Percentiles rank a stretch among this genome's conserved stretches.
phyloP scores from a whole-genome alignment of 2,329 filamentous ascomycete species.

The Apiospora sp. region DNA sequence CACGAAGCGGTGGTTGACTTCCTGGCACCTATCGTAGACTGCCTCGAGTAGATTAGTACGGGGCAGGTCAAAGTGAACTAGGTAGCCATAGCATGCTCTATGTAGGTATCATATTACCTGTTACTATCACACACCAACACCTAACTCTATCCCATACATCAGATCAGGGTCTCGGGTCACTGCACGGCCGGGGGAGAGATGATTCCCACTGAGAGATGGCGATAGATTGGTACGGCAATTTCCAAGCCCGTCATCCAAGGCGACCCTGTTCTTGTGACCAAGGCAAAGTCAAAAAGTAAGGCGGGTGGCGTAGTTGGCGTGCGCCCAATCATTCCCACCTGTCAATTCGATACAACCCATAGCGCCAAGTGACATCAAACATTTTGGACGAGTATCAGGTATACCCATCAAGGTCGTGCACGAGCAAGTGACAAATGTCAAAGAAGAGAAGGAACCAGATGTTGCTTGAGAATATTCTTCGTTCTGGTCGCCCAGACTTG shows the following conservation, averaged over 20 bases:
- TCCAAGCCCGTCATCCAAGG: neutral
- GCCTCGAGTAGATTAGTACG: neutral
- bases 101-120: neutral
- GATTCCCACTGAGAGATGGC: neutral
- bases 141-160: constrained; percentile 7
- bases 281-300: constrained; percentile 36
- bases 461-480: neutral
- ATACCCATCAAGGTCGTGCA: neutral
- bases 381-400: neutral
- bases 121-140: neutral
- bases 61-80: neutral
- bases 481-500: constrained; percentile 22
- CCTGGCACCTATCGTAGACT: neutral
- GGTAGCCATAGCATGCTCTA: neutral
- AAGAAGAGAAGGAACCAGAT: neutral
- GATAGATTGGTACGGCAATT: neutral
- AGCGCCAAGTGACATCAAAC: neutral
- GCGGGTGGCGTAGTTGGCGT: constrained; percentile 39
- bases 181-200: neutral
- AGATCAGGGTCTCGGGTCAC: neutral
- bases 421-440: neutral
- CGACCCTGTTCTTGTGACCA: constrained; percentile 5
- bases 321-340: constrained; percentile 37
- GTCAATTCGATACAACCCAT: constrained; percentile 18
- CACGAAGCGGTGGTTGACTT: constrained; percentile 2